A percentile compares a stretch with the other conserved stretches of the same genome.
These are phyloP conservation scores for Haematococcus lacustris DNA, from an alignment of 139 green algal species.

Conservation along the genomic window DNA sequence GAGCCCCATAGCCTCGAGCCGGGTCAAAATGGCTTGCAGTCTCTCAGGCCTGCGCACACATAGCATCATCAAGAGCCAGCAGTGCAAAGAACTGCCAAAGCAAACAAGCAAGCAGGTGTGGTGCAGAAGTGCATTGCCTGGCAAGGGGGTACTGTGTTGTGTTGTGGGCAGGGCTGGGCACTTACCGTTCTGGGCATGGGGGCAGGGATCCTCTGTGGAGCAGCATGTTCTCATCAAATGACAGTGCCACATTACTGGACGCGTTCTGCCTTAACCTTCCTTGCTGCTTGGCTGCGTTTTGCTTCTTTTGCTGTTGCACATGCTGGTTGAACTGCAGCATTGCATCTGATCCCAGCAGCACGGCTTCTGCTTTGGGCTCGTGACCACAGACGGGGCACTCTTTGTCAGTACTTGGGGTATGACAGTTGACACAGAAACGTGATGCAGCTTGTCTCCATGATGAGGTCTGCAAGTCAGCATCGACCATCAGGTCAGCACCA, in stretches of 20 bases:
- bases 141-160: background rate
- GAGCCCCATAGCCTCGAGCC: slow-evolving; percentile 40
- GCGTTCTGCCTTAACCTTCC: background rate
- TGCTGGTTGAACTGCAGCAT: background rate
- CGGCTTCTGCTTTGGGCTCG: background rate
- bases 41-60: slow-evolving; percentile 49
- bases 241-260: slow-evolving; percentile 13
- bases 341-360: background rate
- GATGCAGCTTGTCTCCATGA: too few relatives aligned
- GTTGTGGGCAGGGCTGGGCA: slow-evolving; percentile 5
- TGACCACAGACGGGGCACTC: background rate
- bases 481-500: too few relatives aligned
- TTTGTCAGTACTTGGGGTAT: background rate
- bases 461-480: too few relatives aligned
- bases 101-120: background rate
- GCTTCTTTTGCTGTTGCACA: background rate
- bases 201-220: slow-evolving; percentile 34
- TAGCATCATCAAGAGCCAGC: background rate
- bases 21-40: slow-evolving; percentile 54
- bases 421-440: background rate
- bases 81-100: background rate
- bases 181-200: slow-evolving; percentile 39
- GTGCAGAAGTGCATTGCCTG: background rate
- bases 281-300: background rate
- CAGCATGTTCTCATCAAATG: slow-evolving; percentile 33